phyloP scores from a whole-genome alignment of 2,329 filamentous ascomycete species.

The Pseudogymnoascus sp. region DNA sequence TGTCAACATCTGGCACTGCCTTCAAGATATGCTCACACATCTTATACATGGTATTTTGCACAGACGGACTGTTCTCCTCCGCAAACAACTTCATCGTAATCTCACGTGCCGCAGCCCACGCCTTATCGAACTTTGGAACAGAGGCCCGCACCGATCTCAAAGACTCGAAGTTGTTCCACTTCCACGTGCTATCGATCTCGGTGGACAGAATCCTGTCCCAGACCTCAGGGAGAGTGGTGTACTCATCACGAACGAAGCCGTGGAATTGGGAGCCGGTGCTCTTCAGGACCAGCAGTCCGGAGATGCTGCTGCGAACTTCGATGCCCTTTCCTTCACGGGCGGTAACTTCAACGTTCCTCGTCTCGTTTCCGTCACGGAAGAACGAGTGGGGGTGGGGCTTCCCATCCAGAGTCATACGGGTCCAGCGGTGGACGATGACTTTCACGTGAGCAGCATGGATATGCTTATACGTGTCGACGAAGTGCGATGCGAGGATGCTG shows the following conservation, averaged over 20 bases:
- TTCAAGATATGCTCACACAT: constrained; percentile 86
- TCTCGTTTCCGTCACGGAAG: constrained; percentile 82
- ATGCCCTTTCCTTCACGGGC: constrained; percentile 64
- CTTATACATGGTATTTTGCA: constrained; percentile 98
- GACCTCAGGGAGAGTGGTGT: constrained; percentile 80
- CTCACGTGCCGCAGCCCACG: constrained; percentile 68
- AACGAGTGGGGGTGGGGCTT: constrained; percentile 94
- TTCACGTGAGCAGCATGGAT: constrained; percentile 79
- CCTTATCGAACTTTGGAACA: constrained; percentile 65
- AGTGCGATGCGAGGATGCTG: constrained; percentile 77
- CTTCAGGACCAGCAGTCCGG: constrained; percentile 83
- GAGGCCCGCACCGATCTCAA: constrained; percentile 61
- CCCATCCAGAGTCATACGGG: constrained; percentile 78
- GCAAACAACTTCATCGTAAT: constrained; percentile 93
- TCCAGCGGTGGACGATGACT: constrained; percentile 83
- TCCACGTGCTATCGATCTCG: constrained; percentile 81
- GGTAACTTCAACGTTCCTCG: constrained; percentile 70
- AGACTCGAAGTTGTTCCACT: constrained; percentile 66
- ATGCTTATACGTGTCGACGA: constrained; percentile 80
- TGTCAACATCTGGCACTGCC: constrained; percentile 62
- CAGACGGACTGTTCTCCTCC: constrained; percentile 81
- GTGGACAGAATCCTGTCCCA: constrained; percentile 96
- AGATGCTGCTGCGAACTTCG: constrained; percentile 69
- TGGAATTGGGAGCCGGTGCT: constrained; percentile 95
- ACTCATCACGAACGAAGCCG: constrained; percentile 88